Evolutionary conservation across 2,329 filamentous ascomycete species (phyloP), one percentile per base, ranked within the genome.

Genomic region (Alternaria arborescens): DNA sequence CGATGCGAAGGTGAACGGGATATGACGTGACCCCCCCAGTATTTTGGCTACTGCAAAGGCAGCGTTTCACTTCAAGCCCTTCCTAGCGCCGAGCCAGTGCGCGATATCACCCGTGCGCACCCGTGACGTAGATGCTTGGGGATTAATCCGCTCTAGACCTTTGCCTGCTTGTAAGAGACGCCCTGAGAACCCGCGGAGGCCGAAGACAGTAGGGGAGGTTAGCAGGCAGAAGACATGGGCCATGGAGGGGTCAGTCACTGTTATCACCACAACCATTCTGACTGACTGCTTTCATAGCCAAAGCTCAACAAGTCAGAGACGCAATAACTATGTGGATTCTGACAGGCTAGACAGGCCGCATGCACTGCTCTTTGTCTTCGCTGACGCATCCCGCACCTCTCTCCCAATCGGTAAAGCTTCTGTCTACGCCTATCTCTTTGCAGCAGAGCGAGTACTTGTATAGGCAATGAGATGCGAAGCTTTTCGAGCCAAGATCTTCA

Each of bases 21-120:
- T 61, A 61, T 61, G 58, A 61, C 58, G 58, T 58, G 43, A 58
- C 47, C 36, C 47, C 47, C 36, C 36, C 36, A n/a, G 20, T 43
- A 36, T 50, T 55, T 42, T 38, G 48, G 16, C 55, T 24, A 34
- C 34, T 20, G 26, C 28, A 32, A 14, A 28, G 48, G 48, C 47
- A 47, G 47, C 52, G 22, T 40, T 43, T 43, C 51, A 50, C 46
- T 50, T 24, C 46, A 50, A 50, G 46, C 32, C 46, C 26, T 47
- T 47, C 36, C 41, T 57, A 60, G 46, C 53, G 58, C 58, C 46
- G 46, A 50, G 46, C 46, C 36, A 36, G 46, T 50, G 46, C 46
- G 38, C 46, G 34, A 32, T 22, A 38, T 51, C 38, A 28, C n/a
- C 58, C 41, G 53, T 60, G 58, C 58, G 58, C 53, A 46, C 36